A percentile compares a stretch with the other conserved stretches of the same genome.
These are phyloP conservation scores for Colletotrichum sp. DNA, from an alignment of 2,329 filamentous ascomycete genomes.

Conservation along the genomic window DNA sequence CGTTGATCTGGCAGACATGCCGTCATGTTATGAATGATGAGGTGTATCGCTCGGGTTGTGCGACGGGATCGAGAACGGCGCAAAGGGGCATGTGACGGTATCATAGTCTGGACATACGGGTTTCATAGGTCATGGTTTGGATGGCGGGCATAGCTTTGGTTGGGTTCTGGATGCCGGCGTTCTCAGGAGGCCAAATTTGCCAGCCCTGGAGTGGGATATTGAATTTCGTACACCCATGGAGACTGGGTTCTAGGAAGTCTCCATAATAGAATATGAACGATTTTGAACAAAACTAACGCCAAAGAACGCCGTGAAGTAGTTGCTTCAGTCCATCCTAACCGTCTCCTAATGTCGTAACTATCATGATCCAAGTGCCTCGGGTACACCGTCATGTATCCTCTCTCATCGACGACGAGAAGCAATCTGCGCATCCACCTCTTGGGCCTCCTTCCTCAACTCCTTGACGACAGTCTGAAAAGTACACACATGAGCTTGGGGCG, in stretches of 20 bases:
- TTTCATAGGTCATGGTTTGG: not conserved
- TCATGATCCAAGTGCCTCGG: not conserved
- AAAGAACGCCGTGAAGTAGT: not conserved
- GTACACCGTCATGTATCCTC: not conserved
- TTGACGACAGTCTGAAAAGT: constrained; percentile 60
- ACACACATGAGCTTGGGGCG: not conserved
- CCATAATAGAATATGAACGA: constrained; percentile 6
- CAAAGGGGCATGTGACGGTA: not conserved
- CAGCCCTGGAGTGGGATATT: not conserved
- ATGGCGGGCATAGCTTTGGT: not conserved
- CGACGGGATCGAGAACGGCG: not conserved
- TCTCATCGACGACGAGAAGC: constrained; percentile 30
- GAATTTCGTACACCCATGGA: not conserved
- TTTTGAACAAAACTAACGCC: not conserved
- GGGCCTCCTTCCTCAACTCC: constrained; percentile 62
- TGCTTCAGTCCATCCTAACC: not conserved
- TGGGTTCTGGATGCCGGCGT: constrained; percentile 1
- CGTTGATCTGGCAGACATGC: constrained; percentile 33
- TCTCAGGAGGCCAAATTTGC: not conserved
- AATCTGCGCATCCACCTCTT: constrained; percentile 50
- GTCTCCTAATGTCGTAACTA: not conserved
- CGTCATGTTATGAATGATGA: not conserved
- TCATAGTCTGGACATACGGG: constrained; percentile 15
- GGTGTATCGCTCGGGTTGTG: not conserved
- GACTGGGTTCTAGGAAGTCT: constrained; percentile 3